Percentiles rank a stretch among this genome's conserved stretches.
These are phyloP conservation scores for Aspergillus persii DNA, from an alignment of 2,329 filamentous ascomycete species.

Conservation along the genomic window DNA sequence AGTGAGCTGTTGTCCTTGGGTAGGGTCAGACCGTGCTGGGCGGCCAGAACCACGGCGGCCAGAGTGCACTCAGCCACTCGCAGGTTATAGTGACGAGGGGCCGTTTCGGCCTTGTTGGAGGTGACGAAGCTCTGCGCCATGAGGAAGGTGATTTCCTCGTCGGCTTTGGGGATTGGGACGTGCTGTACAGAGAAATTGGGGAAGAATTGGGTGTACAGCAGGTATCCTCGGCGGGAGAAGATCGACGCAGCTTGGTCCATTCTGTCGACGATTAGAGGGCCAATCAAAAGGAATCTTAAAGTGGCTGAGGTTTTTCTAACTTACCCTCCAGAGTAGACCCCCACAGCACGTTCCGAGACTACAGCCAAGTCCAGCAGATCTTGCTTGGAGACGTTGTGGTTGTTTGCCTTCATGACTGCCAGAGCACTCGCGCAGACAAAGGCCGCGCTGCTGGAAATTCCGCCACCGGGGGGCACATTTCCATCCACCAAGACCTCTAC, in stretches of 20 bases:
- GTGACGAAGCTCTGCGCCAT: constrained; percentile 93
- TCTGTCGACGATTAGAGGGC: constrained; percentile 44
- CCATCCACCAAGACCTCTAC: constrained; percentile 91
- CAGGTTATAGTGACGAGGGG: constrained; percentile 92
- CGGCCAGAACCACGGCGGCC: constrained; percentile 68
- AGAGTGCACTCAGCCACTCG: constrained; percentile 94
- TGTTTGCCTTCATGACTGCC: constrained; percentile 83
- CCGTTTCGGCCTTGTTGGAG: constrained; percentile 92
- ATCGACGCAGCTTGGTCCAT: constrained; percentile 99
- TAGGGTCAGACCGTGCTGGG: constrained; percentile 61
- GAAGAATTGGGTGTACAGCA: constrained; percentile 86
- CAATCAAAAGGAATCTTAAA: not conserved
- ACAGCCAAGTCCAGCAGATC: constrained; percentile 90
- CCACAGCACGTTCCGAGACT: constrained; percentile 88
- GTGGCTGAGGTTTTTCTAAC: constrained; percentile 22
- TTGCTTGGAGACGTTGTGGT: constrained; percentile 81
- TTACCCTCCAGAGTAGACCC: constrained; percentile 92
- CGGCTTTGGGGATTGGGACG: constrained; percentile 76
- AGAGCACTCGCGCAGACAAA: constrained; percentile 89
- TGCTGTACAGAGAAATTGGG: constrained; percentile 73
- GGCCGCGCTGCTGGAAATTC: constrained; percentile 88
- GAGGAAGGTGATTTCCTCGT: constrained; percentile 83
- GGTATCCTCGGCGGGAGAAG: constrained; percentile 80
- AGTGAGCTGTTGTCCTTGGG: constrained; percentile 78
- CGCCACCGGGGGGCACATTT: constrained; percentile 86